phyloP scores from a whole-genome alignment of 1,139 yeast species.

The Lodderomyces jiufengensis region DNA sequence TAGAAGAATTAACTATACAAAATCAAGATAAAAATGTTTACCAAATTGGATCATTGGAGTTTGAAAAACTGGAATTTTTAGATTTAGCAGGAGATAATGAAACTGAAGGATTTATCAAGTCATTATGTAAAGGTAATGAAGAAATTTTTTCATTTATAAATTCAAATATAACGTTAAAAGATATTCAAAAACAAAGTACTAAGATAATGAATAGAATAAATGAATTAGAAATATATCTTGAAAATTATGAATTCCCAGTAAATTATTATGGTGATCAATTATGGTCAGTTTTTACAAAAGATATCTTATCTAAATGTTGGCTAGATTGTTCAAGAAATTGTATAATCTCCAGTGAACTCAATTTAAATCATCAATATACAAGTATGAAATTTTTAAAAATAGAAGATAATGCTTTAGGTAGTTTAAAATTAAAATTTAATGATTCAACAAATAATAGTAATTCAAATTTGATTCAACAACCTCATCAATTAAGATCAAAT shows the following conservation, averaged over 20 bases:
- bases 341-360: conserved; percentile 25
- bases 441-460: conserved; percentile 4
- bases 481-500: conserved; percentile 1
- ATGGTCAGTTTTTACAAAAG: conserved; percentile 36
- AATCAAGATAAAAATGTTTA: conserved; percentile 28
- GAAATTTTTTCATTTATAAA: conserved; percentile 45
- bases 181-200: conserved; percentile 45
- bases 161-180: conserved; percentile 44
- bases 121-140: conserved; percentile 37
- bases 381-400: conserved; percentile 19
- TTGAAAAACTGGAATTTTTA: conserved; percentile 48
- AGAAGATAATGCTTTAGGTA: conserved; percentile 31
- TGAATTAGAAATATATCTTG: conserved; percentile 33
- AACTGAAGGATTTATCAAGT: conserved; percentile 50
- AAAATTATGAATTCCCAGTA: conserved; percentile 38
- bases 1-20: conserved; percentile 9
- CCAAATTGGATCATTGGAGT: conserved; percentile 53
- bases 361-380: conserved; percentile 2
- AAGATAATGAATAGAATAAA: conserved; percentile 33
- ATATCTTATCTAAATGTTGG: conserved; percentile 26
- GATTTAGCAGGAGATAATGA: conserved; percentile 47
- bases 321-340: conserved; percentile 32
- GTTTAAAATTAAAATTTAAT: conserved; percentile 32
- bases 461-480: not conserved
- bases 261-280: conserved; percentile 19